Conservation (phyloP, 345 rosid species). For the Boechera stricta region DNA sequence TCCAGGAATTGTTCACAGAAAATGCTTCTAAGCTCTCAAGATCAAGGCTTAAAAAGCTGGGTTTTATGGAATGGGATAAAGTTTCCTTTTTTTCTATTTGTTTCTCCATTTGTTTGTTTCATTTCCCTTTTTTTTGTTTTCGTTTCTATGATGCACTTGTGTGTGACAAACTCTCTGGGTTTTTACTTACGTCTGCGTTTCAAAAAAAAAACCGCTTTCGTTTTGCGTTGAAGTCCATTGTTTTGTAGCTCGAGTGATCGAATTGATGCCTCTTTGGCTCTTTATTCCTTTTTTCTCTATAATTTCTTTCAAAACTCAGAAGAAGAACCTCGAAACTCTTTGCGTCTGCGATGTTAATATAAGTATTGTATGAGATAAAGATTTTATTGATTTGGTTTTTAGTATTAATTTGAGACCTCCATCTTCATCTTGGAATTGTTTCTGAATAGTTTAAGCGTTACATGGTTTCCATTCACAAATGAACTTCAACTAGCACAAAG, state of each 20-base stretch:
- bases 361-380: conserved; percentile 39
- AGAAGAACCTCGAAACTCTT: conserved; percentile 36
- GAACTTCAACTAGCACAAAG: background rate
- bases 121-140: conserved; percentile 37
- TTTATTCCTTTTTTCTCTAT: conserved; percentile 36
- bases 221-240: conserved; percentile 44
- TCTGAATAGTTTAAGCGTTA: background rate
- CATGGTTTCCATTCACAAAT: background rate
- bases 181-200: conserved; percentile 44
- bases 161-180: conserved; percentile 46
- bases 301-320: conserved; percentile 30
- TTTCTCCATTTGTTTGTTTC: conserved; percentile 47
- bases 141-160: conserved; percentile 36
- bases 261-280: conserved; percentile 38
- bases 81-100: conserved; percentile 40
- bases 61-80: conserved; percentile 41
- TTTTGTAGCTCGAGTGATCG: conserved; percentile 50
- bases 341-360: conserved; percentile 40
- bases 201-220: conserved; percentile 33
- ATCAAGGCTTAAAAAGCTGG: conserved; percentile 28
- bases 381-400: conserved; percentile 6
- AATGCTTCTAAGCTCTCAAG: conserved; percentile 47
- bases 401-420: background rate
- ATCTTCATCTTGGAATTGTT: background rate
- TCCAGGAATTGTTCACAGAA: conserved; percentile 51